Evolutionary conservation across 768 basidiomycete genomes (phyloP).

Genomic region (Suillus occidentalis): DNA sequence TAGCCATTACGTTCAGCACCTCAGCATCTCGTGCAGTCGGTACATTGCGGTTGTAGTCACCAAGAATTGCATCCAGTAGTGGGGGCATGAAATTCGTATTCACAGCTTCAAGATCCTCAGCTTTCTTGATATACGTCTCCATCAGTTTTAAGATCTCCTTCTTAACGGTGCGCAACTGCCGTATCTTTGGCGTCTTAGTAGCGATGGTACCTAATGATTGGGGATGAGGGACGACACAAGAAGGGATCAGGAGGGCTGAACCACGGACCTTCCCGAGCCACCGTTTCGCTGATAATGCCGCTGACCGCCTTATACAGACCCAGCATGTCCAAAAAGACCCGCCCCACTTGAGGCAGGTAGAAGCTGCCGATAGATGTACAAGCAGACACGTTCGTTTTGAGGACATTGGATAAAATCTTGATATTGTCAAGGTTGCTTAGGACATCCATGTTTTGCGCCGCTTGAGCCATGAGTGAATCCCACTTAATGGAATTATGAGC

Average conservation of each 20-base stretch:
- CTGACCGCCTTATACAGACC: constrained; percentile 97
- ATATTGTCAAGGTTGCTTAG: constrained; percentile 90
- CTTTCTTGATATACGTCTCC: constrained; percentile 97
- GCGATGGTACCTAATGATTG: constrained; percentile 70
- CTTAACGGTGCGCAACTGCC: constrained; percentile 93
- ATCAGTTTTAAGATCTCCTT: constrained; percentile 97
- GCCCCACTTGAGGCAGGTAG: constrained; percentile 95
- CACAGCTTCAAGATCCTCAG: constrained; percentile 93
- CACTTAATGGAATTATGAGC: constrained; percentile 54
- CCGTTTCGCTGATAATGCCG: constrained; percentile 91
- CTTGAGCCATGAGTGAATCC: constrained; percentile 97
- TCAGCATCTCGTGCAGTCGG: constrained; percentile 94
- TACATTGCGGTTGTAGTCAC: constrained; percentile 94
- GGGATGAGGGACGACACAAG: constrained; percentile 7
- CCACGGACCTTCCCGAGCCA: constrained; percentile 74
- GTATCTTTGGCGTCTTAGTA: constrained; percentile 95
- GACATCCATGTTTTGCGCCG: constrained; percentile 89
- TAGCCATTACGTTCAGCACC: constrained; percentile 95
- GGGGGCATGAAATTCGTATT: constrained; percentile 93
- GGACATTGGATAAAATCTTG: constrained; percentile 93
- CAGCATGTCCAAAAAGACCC: constrained; percentile 97
- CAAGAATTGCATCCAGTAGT: constrained; percentile 94
- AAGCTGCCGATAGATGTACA: constrained; percentile 97
- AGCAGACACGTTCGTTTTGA: constrained; percentile 98
- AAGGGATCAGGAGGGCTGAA: background rate